Percentiles rank a stretch among this genome's conserved stretches.
Conservation (phyloP, 306 rosid species). For the Acacia crassicarpa region DNA sequence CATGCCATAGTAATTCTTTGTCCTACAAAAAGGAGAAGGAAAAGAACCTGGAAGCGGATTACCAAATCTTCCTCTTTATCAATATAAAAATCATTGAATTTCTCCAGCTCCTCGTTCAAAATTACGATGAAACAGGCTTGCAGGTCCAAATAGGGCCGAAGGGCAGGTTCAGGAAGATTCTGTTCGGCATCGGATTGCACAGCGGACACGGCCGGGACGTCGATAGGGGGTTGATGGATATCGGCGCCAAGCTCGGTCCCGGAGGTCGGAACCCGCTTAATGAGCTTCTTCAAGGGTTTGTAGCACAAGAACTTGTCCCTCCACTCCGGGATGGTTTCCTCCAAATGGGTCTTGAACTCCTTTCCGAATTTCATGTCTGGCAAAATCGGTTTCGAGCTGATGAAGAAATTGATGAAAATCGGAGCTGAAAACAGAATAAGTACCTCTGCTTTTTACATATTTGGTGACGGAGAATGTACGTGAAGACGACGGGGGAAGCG, state of each 20-base stretch:
- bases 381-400: not conserved
- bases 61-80: conserved; percentile 94
- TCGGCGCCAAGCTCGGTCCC: not conserved
- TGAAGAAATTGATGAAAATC: not conserved
- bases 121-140: conserved; percentile 80
- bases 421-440: not conserved
- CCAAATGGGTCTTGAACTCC: conserved; percentile 82
- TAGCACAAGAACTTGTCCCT: conserved; percentile 95
- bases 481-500: not conserved
- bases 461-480: not conserved
- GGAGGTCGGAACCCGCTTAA: conserved; percentile 51
- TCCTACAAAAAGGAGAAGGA: not conserved
- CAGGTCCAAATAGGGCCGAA: conserved; percentile 31
- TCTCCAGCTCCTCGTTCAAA: conserved; percentile 77
- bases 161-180: not conserved
- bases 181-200: not conserved
- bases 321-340: conserved; percentile 95
- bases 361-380: conserved; percentile 86
- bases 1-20: not conserved
- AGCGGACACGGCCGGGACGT: not conserved
- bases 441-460: not conserved
- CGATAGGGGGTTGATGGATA: conserved; percentile 25
- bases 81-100: conserved; percentile 84
- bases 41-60: conserved; percentile 81
- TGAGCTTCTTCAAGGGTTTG: conserved; percentile 83